These are phyloP conservation scores for Oryza glumipatula DNA, from an alignment of 176 grass and related monocot genomes.

Conservation along the genomic window DNA sequence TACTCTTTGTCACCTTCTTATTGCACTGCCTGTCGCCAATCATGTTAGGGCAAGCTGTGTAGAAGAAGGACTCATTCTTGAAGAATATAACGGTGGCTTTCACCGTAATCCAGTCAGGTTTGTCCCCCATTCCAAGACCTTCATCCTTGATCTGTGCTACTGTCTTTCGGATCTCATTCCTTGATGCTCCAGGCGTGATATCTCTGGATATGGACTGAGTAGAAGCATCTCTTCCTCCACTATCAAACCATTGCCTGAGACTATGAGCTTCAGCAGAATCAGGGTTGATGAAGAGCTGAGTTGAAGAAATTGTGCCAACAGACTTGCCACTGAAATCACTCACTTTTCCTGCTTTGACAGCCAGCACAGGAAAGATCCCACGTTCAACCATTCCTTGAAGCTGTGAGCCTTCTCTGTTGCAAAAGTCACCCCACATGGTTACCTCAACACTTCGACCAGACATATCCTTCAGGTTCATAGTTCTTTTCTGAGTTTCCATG, in stretches of 20 bases:
- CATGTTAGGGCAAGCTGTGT: conserved; percentile 76
- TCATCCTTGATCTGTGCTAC: conserved; percentile 87
- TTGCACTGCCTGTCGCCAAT: conserved; percentile 80
- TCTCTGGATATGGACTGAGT: conserved; percentile 88
- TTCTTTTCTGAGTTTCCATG: conserved; percentile 89
- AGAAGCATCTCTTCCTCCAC: conserved; percentile 73
- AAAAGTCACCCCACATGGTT: conserved; percentile 97
- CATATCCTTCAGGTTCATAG: conserved; percentile 75
- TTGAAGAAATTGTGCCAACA: conserved; percentile 86
- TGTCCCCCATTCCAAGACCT: conserved; percentile 77
- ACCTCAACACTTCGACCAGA: conserved; percentile 88
- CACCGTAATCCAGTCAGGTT: conserved; percentile 78
- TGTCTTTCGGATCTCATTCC: conserved; percentile 73
- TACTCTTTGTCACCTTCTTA: conserved; percentile 72
- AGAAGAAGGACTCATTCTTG: conserved; percentile 85
- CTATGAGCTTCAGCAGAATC: conserved; percentile 67
- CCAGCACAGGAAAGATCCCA: conserved; percentile 64
- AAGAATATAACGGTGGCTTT: conserved; percentile 80
- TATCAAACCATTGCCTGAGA: conserved; percentile 86
- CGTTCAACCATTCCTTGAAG: conserved; percentile 69
- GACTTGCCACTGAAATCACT: conserved; percentile 95
- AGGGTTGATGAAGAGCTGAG: conserved; percentile 83
- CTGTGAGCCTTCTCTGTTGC: conserved; percentile 81
- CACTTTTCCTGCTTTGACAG: conserved; percentile 91
- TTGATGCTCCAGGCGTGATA: conserved; percentile 54